These are phyloP conservation scores for Vaccinium vitisidaea DNA, from an alignment of 148 eudicot genomes.

Conservation along the genomic window DNA sequence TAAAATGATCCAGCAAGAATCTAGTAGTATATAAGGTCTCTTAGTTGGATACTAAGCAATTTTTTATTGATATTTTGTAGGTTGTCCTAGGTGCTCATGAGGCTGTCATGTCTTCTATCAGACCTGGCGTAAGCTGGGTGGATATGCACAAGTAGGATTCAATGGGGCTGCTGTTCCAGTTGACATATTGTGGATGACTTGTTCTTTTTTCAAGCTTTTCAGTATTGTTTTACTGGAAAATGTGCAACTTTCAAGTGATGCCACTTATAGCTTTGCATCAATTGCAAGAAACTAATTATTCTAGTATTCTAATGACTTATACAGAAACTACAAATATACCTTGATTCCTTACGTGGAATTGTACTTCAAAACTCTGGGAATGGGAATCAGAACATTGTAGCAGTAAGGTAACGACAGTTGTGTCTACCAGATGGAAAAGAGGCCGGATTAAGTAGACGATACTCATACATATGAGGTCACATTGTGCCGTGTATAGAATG, in stretches of 20 bases:
- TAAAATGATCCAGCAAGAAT: background rate
- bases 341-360: background rate
- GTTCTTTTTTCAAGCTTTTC: background rate
- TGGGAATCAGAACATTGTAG: background rate
- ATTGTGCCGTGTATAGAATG: background rate
- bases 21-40: background rate
- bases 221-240: background rate
- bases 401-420: background rate
- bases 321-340: background rate
- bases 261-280: background rate
- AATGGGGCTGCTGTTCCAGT: background rate
- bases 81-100: constrained; percentile 93
- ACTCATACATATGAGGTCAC: background rate
- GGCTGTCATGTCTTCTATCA: constrained; percentile 81
- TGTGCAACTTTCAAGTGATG: background rate
- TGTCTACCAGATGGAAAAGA: background rate
- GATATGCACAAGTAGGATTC: constrained; percentile 87
- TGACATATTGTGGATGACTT: background rate
- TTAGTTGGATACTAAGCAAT: background rate
- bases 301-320: background rate
- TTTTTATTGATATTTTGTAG: constrained; percentile 36
- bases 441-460: background rate
- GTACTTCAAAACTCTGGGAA: background rate
- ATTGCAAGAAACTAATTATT: background rate
- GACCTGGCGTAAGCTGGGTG: constrained; percentile 91